These are phyloP conservation scores for Kazachstania kunashirensis DNA, from an alignment of 805 yeast genomes.

Conservation along the genomic window DNA sequence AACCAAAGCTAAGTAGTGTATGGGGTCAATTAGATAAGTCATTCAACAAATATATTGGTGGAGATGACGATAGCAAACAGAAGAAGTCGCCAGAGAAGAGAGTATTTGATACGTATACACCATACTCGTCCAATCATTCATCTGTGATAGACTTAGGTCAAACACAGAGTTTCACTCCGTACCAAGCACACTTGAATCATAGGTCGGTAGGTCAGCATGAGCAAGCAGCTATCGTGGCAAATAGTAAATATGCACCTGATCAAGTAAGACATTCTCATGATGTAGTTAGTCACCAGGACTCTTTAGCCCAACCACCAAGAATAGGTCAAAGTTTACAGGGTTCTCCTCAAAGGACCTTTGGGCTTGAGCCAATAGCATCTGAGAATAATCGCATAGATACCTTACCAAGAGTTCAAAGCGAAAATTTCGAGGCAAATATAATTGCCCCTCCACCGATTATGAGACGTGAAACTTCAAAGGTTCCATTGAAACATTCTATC, in stretches of 20 bases:
- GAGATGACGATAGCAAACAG: slow-evolving; percentile 52
- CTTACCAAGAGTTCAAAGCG: slow-evolving; percentile 1
- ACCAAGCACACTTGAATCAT: slow-evolving; percentile 7
- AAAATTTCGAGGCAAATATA: background rate
- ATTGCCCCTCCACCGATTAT: background rate
- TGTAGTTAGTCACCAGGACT: slow-evolving; percentile 2
- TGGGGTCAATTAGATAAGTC: slow-evolving; percentile 86
- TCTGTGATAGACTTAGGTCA: slow-evolving; percentile 33
- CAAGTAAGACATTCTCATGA: background rate
- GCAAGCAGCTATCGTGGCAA: background rate
- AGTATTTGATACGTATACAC: slow-evolving; percentile 63
- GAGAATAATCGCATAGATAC: background rate
- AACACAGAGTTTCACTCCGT: slow-evolving; percentile 19
- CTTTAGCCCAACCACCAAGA: slow-evolving; percentile 5
- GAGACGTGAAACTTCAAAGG: background rate
- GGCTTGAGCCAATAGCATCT: slow-evolving; percentile 4
- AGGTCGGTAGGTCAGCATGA: slow-evolving; percentile 4
- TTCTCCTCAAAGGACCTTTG: slow-evolving; percentile 11
- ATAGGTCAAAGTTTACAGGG: slow-evolving; percentile 11
- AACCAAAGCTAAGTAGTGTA: slow-evolving; percentile 66
- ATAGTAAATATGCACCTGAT: background rate
- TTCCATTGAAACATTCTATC: background rate
- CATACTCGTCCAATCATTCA: slow-evolving; percentile 51
- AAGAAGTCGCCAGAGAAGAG: slow-evolving; percentile 36
- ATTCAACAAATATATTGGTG: slow-evolving; percentile 71